A percentile compares a stretch with the other conserved stretches of the same genome.
phyloP scores from a whole-genome alignment of 2,329 filamentous ascomycete species.

The Erysiphe neolycopersici region DNA sequence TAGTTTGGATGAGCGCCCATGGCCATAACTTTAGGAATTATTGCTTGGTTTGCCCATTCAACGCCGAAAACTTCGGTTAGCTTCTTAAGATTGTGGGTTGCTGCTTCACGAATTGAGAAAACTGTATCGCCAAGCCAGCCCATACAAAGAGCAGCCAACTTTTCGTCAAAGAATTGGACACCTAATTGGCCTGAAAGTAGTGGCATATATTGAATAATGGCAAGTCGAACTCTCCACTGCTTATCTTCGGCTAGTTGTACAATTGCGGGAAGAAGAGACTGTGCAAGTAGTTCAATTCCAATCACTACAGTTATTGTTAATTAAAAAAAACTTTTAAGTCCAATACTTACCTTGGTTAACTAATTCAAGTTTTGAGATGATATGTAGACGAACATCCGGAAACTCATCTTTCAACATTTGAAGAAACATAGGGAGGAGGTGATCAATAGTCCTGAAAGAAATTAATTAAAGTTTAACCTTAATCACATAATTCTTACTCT shows the following conservation, averaged over 20 bases:
- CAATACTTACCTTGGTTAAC: constrained; percentile 60
- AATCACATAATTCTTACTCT: constrained; percentile 28
- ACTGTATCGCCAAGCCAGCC: constrained; percentile 95
- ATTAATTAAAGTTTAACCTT: constrained; percentile 5
- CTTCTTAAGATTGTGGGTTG: constrained; percentile 94
- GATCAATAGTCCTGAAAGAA: constrained; percentile 54
- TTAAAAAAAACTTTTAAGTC: background rate
- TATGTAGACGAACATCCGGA: constrained; percentile 90
- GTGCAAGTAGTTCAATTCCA: constrained; percentile 86
- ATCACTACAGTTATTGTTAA: constrained; percentile 37
- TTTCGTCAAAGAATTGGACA: constrained; percentile 95
- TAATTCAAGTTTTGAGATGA: constrained; percentile 97
- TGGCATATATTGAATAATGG: constrained; percentile 98
- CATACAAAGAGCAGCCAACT: constrained; percentile 89
- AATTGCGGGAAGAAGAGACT: constrained; percentile 88
- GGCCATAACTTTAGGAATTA: constrained; percentile 93
- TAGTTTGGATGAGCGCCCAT: constrained; percentile 99
- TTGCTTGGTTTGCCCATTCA: constrained; percentile 88
- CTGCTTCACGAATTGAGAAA: constrained; percentile 93
- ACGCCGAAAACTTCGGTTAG: constrained; percentile 96
- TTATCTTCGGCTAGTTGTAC: constrained; percentile 96
- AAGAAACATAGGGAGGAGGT: constrained; percentile 93
- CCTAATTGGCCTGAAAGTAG: constrained; percentile 85
- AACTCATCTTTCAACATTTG: constrained; percentile 99
- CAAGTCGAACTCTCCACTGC: constrained; percentile 92